Base-by-base conservation (phyloP, 2,329 filamentous ascomycete species). In the Diaporthe australafricana region DNA sequence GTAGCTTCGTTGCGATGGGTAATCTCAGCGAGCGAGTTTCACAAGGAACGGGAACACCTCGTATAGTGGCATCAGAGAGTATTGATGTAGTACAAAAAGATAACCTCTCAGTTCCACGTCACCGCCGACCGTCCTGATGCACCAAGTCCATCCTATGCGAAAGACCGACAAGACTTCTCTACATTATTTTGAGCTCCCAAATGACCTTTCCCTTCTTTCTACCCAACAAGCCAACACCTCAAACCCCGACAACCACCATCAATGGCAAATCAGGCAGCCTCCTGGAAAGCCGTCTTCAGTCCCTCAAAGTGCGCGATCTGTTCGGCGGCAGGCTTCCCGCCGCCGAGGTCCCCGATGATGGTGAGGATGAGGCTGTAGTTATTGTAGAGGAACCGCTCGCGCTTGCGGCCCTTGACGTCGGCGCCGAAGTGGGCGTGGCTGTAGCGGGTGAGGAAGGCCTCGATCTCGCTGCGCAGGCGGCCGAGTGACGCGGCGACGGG, bases 341-440 rank as follows among this genome's bases (percentile, higher is more conserved):
- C 87, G 1, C 65, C 70, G 5, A 90, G 88, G 77, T 96, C 93
- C 78, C 93, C 90, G 75, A 99, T 93, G 74, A 99, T 98, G 14
- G 96, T 98, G 77, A 94, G 86, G n/a, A 99, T 89, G 75, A 99
- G 86, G 68, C 94, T 97, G 82, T 97, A 98, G 81, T 99, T 99
- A 80, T 98, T 99, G 79, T 93, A 96, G 77, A 99, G 82, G 79
- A 98, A 98, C 55, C 96, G 87, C 76, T 96, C 93, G 75, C 92
- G 88, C 83, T 97, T 97, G 79, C 94, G 90, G 74, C 89, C 87
- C 30, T 67, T 50, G 30, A 66, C 48, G 78, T 98, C 96, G 1
- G 87, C 83, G 25, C 89, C 91, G 74, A 95, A 94, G 66, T 75
- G 75, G 0, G 86, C 86, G 76, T 94, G 92, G 78, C 93, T 93